Base-by-base conservation (phyloP, 2,329 filamentous ascomycete genomes). In the Colletotrichum navitas region DNA sequence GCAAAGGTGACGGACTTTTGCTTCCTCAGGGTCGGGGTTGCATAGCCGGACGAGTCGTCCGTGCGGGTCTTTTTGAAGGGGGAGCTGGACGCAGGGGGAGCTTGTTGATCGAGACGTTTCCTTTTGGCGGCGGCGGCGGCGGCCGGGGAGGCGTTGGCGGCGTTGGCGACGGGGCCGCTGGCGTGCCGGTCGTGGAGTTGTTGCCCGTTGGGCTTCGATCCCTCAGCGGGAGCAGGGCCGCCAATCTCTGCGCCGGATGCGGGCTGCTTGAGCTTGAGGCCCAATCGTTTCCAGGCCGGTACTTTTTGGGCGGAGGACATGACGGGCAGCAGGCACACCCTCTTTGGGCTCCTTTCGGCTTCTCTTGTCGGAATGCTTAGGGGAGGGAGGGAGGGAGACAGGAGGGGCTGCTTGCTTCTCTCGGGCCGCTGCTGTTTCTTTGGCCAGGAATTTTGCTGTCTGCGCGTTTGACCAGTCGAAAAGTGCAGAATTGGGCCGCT, bases 281-380 rank as follows among this genome's bases (percentile, higher is more conserved):
- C 88, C 84, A 89, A 85, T 83, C 86, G 85, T 78, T 90, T 90
- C 88, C 88, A 90, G 74, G 87, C 87, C 68, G 88, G 88, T 73
- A 87, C 82, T 76, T 78, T 79, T 76, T 80, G 80, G 76, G 78
- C 79, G 77, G 83, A 79, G 75, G 82, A 83, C 82, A 86, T 85
- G 79, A 76, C 80, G 76, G 75, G 76, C 74, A 79, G 77, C 66
- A 72, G 71, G 56, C 68, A 73, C 68, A 72, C 69, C 69, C 72
- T 73, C 69, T 72, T 61, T 43, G 16, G 52, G 41, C 21, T 52
- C 29, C 29, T 29, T 4, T 29, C 29, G 29, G 2, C 4, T 52
- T 51, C 29, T 49, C 55, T 45, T 54, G 11, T 63, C 45, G 18
- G 36, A 45, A 54, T 41, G 39, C 34, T 18, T 63, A 26, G 18